Base-by-base conservation (phyloP, 306 rosid genomes). In the Rosa multiflora region DNA sequence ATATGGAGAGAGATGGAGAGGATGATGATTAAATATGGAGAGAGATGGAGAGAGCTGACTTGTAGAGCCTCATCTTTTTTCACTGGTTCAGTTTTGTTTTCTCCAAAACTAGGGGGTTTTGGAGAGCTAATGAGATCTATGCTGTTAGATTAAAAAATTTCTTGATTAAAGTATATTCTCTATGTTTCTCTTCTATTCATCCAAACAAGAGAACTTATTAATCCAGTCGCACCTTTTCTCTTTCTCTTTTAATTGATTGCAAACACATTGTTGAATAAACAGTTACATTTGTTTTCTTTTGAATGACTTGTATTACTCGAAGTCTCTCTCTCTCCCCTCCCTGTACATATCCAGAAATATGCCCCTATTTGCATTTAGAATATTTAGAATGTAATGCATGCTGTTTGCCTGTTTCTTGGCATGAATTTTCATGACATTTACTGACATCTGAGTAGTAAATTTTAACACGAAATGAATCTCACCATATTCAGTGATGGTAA, bases 341-440 rank as follows among this genome's bases (percentile, higher is more conserved):
- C 21, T 42, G 59, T 67, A 32, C 66, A 72, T 59, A 59, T 1
- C 66, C 11, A 23, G 32, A 23, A 10, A 21, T 58, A 5, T 58
- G 13, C 35, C 14, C 2, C 13, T 7, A 21, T 17, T 51, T 80
- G 55, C 37, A 23, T 48, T 70, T 59, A n/a, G 68, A 77, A 70
- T 85, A 74, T 62, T 72, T 68, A 72, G 13, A 81, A 78, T 74
- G 70, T 17, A 53, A 21, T 58, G 14, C 13, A 58, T 58, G 64
- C 64, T 58, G 3, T 32, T 2, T 32, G 37, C 37, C 37, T 32
- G 37, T 32, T 58, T 21, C 35, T 58, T 21, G 64, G 10, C 64
- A 10, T 21, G 10, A 58, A 21, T 9, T 23, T 21, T 21, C 4
- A 58, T 4, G 15, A 21, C 64, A 58, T 58, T 9, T 74, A 43